Conservation (phyloP, 1,284 basidiomycete species). For the Ustilago crameri region DNA sequence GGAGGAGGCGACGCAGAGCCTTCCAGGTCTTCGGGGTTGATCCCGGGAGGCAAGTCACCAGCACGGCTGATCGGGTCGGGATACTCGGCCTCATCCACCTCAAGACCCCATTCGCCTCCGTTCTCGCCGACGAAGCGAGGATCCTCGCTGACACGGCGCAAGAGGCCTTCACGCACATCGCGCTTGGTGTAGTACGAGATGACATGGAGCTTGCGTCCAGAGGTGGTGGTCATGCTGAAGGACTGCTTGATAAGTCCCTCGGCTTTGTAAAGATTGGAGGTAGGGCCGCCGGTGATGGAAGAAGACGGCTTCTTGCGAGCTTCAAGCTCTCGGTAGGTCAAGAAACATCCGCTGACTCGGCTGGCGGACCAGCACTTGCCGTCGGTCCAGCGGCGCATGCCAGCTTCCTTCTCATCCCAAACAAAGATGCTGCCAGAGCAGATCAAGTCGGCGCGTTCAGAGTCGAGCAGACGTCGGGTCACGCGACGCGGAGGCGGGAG, state of each 20-base stretch:
- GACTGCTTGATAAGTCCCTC: slow-evolving; percentile 68
- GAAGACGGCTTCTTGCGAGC: slow-evolving; percentile 61
- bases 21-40: slow-evolving; percentile 35
- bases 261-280: slow-evolving; percentile 64
- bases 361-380: slow-evolving; percentile 71
- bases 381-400: slow-evolving; percentile 72
- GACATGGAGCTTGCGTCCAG: slow-evolving; percentile 66
- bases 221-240: slow-evolving; percentile 66
- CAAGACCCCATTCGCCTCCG: slow-evolving; percentile 61
- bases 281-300: slow-evolving; percentile 52
- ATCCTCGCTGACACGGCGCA: slow-evolving; percentile 64
- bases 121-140: slow-evolving; percentile 60
- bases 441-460: slow-evolving; percentile 62
- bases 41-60: slow-evolving; percentile 36
- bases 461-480: slow-evolving; percentile 61
- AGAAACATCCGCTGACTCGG: slow-evolving; percentile 71
- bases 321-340: slow-evolving; percentile 70
- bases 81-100: slow-evolving; percentile 57
- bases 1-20: slow-evolving; percentile 39
- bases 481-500: slow-evolving; percentile 59
- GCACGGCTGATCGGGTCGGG: slow-evolving; percentile 54
- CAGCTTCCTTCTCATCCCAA: slow-evolving; percentile 67
- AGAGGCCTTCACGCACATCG: slow-evolving; percentile 57
- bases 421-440: slow-evolving; percentile 64
- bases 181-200: slow-evolving; percentile 67